phyloP scores from a whole-genome alignment of 2,329 filamentous ascomycete species.

The Alternaria sp. region DNA sequence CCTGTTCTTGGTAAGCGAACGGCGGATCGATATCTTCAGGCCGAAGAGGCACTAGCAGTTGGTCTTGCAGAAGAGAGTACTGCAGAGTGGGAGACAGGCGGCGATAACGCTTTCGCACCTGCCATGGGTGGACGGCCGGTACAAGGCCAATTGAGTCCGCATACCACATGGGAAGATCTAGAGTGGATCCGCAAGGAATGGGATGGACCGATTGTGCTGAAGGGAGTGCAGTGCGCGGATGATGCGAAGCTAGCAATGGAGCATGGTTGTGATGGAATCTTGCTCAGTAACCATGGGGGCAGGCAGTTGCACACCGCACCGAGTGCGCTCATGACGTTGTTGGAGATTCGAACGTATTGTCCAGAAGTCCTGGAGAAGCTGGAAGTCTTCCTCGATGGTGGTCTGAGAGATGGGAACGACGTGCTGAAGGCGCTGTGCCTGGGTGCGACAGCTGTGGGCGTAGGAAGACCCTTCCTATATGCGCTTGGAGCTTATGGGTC shows the following conservation, averaged over 20 bases:
- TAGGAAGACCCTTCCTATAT: constrained; percentile 51
- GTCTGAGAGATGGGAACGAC: constrained; percentile 50
- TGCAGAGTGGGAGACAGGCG: constrained; percentile 62
- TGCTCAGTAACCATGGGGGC: constrained; percentile 64
- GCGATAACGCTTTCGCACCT: constrained; percentile 64
- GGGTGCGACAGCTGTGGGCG: constrained; percentile 51
- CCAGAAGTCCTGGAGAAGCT: constrained; percentile 49
- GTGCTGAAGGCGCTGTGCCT: constrained; percentile 52
- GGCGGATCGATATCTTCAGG: constrained; percentile 48
- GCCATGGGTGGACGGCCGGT: constrained; percentile 62
- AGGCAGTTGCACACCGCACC: constrained; percentile 59
- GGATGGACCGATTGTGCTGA: constrained; percentile 55
- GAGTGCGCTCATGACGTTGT: constrained; percentile 48
- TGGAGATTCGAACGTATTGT: constrained; percentile 51
- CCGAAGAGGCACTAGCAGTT: constrained; percentile 60
- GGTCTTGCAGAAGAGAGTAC: constrained; percentile 62
- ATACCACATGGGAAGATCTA: constrained; percentile 61
- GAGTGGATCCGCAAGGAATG: constrained; percentile 55
- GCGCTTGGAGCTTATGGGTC: constrained; percentile 51
- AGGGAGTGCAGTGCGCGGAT: constrained; percentile 57
- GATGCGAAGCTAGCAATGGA: constrained; percentile 58
- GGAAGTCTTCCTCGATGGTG: constrained; percentile 52
- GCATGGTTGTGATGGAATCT: constrained; percentile 57
- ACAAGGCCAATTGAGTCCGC: constrained; percentile 50
- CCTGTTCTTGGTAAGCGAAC: constrained; percentile 48